Conservation (phyloP, 495 filamentous ascomycete species). For the Antarctomyces pellizariae region DNA sequence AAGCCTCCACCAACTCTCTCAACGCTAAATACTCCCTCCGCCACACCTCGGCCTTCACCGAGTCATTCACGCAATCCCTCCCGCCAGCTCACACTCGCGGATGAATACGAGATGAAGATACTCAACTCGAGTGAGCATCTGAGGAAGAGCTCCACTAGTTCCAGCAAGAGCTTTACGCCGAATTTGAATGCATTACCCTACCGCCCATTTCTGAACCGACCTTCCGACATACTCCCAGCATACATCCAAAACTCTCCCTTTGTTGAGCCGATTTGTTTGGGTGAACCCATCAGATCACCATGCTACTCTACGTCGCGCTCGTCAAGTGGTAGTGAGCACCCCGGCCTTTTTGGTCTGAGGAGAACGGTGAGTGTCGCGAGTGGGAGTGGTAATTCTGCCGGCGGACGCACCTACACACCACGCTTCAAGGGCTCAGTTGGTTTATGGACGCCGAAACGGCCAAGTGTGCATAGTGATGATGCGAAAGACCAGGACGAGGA, state of each 20-base stretch:
- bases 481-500: conserved; percentile 10
- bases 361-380: conserved; percentile 9
- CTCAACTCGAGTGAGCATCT: conserved; percentile 66
- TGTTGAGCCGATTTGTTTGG: conserved; percentile 6
- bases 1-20: conserved; percentile 17
- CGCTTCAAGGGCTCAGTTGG: conserved; percentile 10
- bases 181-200: conserved; percentile 8
- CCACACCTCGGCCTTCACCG: conserved; percentile 11
- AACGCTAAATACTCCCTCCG: conserved; percentile 11
- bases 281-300: conserved; percentile 2
- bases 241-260: conserved; percentile 1
- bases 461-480: conserved; percentile 21
- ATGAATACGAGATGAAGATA: conserved; percentile 56
- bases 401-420: conserved; percentile 6
- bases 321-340: conserved; percentile 8
- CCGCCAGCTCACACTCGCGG: conserved; percentile 18
- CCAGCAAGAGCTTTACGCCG: conserved; percentile 11
- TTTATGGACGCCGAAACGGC: conserved; percentile 14
- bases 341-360: conserved; percentile 8
- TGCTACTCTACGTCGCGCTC: conserved; percentile 13
- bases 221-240: conserved; percentile 4
- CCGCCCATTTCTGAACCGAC: conserved; percentile 9
- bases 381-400: too few species aligned
- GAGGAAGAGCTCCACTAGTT: conserved; percentile 20
- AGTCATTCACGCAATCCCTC: conserved; percentile 14